phyloP scores from a whole-genome alignment of 2,329 filamentous ascomycete species.

The Dryadomyces quercivorus region DNA sequence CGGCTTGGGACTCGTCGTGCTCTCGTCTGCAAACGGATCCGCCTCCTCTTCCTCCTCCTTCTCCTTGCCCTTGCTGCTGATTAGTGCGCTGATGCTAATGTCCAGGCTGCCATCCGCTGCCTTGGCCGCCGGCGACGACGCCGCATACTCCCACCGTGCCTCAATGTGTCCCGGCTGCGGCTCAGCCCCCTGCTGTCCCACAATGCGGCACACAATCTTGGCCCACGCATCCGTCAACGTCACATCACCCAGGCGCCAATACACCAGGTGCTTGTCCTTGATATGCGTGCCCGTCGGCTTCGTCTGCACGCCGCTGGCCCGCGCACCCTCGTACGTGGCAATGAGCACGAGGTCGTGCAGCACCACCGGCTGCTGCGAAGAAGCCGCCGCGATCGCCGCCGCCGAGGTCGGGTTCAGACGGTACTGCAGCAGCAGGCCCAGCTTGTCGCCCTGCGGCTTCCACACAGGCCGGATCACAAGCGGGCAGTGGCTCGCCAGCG shows the following conservation, averaged over 20 bases:
- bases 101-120: slow-evolving; percentile 52
- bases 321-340: slow-evolving; percentile 55
- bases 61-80: slow-evolving; percentile 32
- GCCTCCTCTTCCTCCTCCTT: slow-evolving; percentile 32
- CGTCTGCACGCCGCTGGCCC: slow-evolving; percentile 56
- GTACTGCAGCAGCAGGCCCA: slow-evolving; percentile 79
- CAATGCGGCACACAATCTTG: slow-evolving; percentile 74
- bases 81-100: slow-evolving; percentile 49
- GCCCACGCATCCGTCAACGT: slow-evolving; percentile 37
- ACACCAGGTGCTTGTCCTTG: slow-evolving; percentile 64
- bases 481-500: slow-evolving; percentile 49
- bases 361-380: slow-evolving; percentile 23
- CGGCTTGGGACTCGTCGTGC: slow-evolving; percentile 17
- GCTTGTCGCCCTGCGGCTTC: slow-evolving; percentile 74
- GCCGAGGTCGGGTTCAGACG: slow-evolving; percentile 53
- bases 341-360: slow-evolving; percentile 64
- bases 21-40: slow-evolving; percentile 61
- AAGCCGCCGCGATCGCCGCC: slow-evolving; percentile 14
- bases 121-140: slow-evolving; percentile 59
- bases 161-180: slow-evolving; percentile 60
- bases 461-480: slow-evolving; percentile 63
- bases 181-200: slow-evolving; percentile 16
- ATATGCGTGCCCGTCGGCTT: slow-evolving; percentile 72
- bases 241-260: slow-evolving; percentile 71
- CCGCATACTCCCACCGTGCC: slow-evolving; percentile 30